Percentiles rank a stretch among this genome's conserved stretches.
phyloP scores from a whole-genome alignment of 129 eudicot genomes.

The Saussurea involucrata region DNA sequence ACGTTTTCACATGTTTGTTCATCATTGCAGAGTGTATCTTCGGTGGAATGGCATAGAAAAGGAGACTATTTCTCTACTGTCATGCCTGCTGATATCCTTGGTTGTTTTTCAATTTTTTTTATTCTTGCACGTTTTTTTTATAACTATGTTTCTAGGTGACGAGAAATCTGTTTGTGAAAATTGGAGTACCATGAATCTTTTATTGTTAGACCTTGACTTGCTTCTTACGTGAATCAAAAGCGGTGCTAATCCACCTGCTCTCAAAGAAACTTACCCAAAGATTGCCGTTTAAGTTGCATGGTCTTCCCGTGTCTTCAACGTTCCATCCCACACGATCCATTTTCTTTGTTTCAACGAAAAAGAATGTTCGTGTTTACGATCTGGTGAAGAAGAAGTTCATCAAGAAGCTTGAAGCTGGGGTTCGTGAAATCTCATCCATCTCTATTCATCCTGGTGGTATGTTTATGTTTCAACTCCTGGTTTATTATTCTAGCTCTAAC shows the following conservation, averaged over 20 bases:
- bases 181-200: neutral
- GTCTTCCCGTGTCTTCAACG: constrained; percentile 76
- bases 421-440: constrained; percentile 71
- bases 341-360: constrained; percentile 85
- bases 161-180: neutral
- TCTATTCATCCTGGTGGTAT: constrained; percentile 94
- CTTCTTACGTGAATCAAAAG: constrained; percentile 68
- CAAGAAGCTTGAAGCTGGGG: constrained; percentile 78
- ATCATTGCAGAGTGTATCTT: constrained; percentile 70
- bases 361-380: constrained; percentile 81
- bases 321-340: constrained; percentile 90
- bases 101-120: neutral
- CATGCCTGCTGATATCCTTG: constrained; percentile 99
- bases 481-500: neutral
- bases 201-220: constrained; percentile 56
- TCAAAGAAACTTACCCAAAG: constrained; percentile 76
- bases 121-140: neutral
- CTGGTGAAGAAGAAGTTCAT: constrained; percentile 60
- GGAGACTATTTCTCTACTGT: constrained; percentile 96
- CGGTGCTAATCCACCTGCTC: constrained; percentile 79
- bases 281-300: constrained; percentile 83
- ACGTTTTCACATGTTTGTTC: constrained; percentile 6
- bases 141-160: constrained; percentile 1
- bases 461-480: neutral
- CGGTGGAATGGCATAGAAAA: constrained; percentile 96